Base-by-base conservation (phyloP, 352 stramenopile genomes). In the Elongisporangium anandrum region DNA sequence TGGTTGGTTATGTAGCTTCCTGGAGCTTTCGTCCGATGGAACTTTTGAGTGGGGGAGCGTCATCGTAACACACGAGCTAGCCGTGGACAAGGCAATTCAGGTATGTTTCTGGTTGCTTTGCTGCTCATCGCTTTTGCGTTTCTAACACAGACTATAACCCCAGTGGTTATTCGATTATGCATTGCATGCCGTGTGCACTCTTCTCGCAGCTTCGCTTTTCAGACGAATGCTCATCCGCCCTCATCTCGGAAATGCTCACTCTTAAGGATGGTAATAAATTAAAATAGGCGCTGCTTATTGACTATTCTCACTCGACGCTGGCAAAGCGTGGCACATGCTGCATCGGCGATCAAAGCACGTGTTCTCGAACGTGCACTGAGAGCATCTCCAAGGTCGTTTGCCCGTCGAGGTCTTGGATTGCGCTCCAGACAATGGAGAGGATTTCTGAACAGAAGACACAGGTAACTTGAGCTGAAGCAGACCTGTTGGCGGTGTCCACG, bases 331-430 rank as follows among this genome's bases (percentile, higher is more conserved):
- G 62, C 79, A 91, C 79, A 91, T 91, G 58, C 77, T 84, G 70
- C 81, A 91, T 26, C 68, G 60, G 19, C 61, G 76, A 54, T 88
- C 77, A 39, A 91, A 89, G 68, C 81, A 91, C 48, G 75, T 88
- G 64, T 91, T 91, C 52, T 83, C 75, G 55, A 77, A 91, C 17
- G 81, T 91, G 69, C 81, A 91, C 54, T 82, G 60, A 21, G 48
- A 17, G 49, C 81, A 91, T 17, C 65, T 73, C 81, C 81, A 91
- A 12, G 78, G 50, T 16, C 74, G 57, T 56, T 70, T 54, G 56
- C 52, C 56, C 64, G 66, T 48, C 64, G 69, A 17, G 22, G 49
- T 29, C 23, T 54, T 52, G 10, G 47, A 13, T 20, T 10, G 20
- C 54, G 26, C 26, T 50, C 13, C 34, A 45, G 9, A 17, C 13